These are phyloP conservation scores for Ophiostoma australiae DNA, from an alignment of 2,329 filamentous ascomycete genomes.

Conservation along the genomic window DNA sequence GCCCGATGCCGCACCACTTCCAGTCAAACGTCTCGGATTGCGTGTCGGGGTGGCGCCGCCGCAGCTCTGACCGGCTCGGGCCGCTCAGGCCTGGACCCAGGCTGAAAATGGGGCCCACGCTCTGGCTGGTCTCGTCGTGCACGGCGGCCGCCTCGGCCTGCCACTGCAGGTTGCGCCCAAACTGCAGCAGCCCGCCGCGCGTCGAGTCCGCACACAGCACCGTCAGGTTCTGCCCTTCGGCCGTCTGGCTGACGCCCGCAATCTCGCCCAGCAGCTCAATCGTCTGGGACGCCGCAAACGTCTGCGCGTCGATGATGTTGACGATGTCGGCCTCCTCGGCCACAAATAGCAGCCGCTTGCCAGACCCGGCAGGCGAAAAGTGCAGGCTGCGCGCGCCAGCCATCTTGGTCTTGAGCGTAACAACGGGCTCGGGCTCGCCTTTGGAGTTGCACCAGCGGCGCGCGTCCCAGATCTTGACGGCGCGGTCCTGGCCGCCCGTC, in stretches of 20 bases:
- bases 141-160: background rate
- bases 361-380: conserved; percentile 67
- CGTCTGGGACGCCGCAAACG: conserved; percentile 60
- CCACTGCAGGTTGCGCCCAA: conserved; percentile 45
- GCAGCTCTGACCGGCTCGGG: background rate
- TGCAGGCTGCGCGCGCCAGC: conserved; percentile 63
- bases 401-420: conserved; percentile 59
- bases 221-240: conserved; percentile 58
- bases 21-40: conserved; percentile 21
- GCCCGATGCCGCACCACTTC: conserved; percentile 13
- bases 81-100: background rate
- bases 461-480: conserved; percentile 71
- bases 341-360: conserved; percentile 61
- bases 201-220: conserved; percentile 61
- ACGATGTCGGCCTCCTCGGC: conserved; percentile 73
- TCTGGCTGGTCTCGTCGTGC: background rate
- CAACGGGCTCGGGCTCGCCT: conserved; percentile 42
- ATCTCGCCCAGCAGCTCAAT: conserved; percentile 73
- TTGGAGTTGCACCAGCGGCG: conserved; percentile 50
- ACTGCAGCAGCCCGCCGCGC: conserved; percentile 62
- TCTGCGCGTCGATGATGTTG: conserved; percentile 63
- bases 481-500: conserved; percentile 71
- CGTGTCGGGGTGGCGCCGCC: background rate
- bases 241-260: conserved; percentile 61
- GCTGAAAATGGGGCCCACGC: too few species aligned